These are phyloP conservation scores for Metschnikowia gelsemii DNA, from an alignment of 805 yeast species.

Conservation along the genomic window DNA sequence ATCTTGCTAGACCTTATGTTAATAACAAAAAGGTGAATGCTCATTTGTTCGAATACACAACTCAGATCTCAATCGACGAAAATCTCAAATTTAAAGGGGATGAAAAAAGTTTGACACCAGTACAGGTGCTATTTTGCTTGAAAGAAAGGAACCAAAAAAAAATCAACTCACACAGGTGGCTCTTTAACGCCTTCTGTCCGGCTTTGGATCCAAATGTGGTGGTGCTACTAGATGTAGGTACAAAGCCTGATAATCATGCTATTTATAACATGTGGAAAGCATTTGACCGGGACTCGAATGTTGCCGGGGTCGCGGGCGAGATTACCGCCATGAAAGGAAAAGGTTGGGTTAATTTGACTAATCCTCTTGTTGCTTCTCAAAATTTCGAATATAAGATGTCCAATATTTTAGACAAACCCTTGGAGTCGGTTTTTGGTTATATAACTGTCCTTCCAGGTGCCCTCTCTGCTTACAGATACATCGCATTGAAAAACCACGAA, in stretches of 20 bases:
- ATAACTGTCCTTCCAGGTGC: slow-evolving; percentile 96
- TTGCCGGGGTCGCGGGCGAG: slow-evolving; percentile 99
- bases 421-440: slow-evolving; percentile 90
- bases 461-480: slow-evolving; percentile 86
- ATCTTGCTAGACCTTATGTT: slow-evolving; percentile 91
- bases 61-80: slow-evolving; percentile 90
- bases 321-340: slow-evolving; percentile 93
- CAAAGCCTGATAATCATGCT: slow-evolving; percentile 86
- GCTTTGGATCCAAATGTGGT: slow-evolving; percentile 88
- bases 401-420: slow-evolving; percentile 91
- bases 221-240: slow-evolving; percentile 92
- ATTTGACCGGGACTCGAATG: slow-evolving; percentile 91
- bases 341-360: slow-evolving; percentile 73
- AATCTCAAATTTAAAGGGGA: slow-evolving; percentile 87
- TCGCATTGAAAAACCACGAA: slow-evolving; percentile 78
- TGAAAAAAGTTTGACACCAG: slow-evolving; percentile 89
- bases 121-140: slow-evolving; percentile 87
- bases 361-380: slow-evolving; percentile 94
- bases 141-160: slow-evolving; percentile 92
- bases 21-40: slow-evolving; percentile 90
- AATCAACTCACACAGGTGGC: slow-evolving; percentile 97
- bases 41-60: slow-evolving; percentile 92
- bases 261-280: slow-evolving; percentile 96
- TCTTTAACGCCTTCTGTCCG: slow-evolving; percentile 93
- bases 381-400: slow-evolving; percentile 96